phyloP scores from a whole-genome alignment of 116 monocot genomes.

The Iris pallida region DNA sequence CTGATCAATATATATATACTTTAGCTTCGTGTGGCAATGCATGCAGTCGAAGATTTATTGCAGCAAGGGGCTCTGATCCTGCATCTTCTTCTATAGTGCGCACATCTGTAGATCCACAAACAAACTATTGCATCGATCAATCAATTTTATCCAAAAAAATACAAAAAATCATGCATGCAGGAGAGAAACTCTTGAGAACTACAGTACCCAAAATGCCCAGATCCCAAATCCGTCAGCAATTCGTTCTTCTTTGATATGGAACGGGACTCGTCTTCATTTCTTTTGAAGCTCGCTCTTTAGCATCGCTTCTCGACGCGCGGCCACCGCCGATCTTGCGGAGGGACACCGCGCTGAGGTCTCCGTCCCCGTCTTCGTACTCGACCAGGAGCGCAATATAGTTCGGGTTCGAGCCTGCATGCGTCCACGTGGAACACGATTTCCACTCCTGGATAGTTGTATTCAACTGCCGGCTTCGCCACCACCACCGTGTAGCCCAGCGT shows the following conservation, averaged over 20 bases:
- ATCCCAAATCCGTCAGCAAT: constrained; percentile 3
- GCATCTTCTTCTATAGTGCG: constrained; percentile 69
- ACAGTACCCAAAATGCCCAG: constrained; percentile 4
- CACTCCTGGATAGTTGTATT: constrained; percentile 45
- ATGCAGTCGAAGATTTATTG: constrained; percentile 60
- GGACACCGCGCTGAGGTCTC: constrained; percentile 43
- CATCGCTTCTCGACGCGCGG: too few relatives aligned
- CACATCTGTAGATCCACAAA: constrained; percentile 33
- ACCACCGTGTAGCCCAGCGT: too few relatives aligned
- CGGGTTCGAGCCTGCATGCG: constrained; percentile 55
- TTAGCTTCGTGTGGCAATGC: constrained; percentile 82
- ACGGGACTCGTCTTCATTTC: too few relatives aligned
- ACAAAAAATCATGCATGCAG: too few relatives aligned
- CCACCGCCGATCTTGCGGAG: constrained; percentile 17
- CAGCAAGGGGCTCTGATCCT: constrained; percentile 77
- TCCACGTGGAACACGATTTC: constrained; percentile 52
- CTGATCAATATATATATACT: constrained; percentile 22
- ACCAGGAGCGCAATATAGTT: constrained; percentile 54
- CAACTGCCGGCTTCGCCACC: too few relatives aligned
- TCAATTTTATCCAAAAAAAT: not conserved
- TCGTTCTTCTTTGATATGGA: too few relatives aligned
- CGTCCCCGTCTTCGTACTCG: constrained; percentile 55
- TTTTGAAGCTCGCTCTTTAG: too few relatives aligned
- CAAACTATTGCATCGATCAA: not conserved
- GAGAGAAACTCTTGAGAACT: too few relatives aligned